Percentiles rank a stretch among this genome's conserved stretches.
Evolutionary conservation across 495 filamentous ascomycete genomes (phyloP).

Genomic region (Mycothermus thermophilus): DNA sequence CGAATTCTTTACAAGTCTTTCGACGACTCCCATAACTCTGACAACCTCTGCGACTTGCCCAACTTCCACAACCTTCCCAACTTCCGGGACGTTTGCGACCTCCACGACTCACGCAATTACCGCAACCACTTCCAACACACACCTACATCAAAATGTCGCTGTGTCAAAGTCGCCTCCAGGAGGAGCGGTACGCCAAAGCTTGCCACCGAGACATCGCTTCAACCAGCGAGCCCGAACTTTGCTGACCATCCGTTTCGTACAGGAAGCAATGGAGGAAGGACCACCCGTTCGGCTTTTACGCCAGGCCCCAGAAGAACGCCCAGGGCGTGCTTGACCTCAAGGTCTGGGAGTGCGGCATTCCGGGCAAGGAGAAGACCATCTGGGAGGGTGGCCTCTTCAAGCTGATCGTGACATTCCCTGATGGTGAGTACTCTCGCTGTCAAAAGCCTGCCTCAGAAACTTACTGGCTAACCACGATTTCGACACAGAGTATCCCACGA

Average conservation of each 20-base stretch:
- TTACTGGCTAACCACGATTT: conserved; percentile 7
- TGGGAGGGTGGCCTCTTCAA: conserved; percentile 98
- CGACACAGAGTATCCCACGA: conserved; percentile 84
- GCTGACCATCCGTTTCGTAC: conserved; percentile 1
- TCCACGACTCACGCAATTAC: too few relatives aligned
- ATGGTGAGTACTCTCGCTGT: conserved; percentile 48
- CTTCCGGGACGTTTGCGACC: too few relatives aligned
- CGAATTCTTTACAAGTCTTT: too few relatives aligned
- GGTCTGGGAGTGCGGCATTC: conserved; percentile 90
- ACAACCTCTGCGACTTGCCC: too few relatives aligned
- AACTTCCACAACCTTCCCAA: too few relatives aligned
- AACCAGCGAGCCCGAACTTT: not conserved
- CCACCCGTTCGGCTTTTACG: conserved; percentile 96
- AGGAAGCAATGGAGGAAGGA: conserved; percentile 96
- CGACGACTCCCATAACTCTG: too few relatives aligned
- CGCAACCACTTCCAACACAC: too few relatives aligned
- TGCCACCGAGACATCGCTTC: too few relatives aligned
- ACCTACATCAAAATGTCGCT: conserved; percentile 87
- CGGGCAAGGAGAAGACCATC: conserved; percentile 86
- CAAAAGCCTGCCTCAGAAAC: not conserved
- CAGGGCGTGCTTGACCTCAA: conserved; percentile 83
- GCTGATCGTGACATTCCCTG: conserved; percentile 80
- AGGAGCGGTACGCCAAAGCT: conserved; percentile 58
- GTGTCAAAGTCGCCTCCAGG: conserved; percentile 74
- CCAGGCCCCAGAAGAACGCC: conserved; percentile 65